These are phyloP conservation scores for Teunomyces stri DNA, from an alignment of 805 yeast species.

Conservation along the genomic window DNA sequence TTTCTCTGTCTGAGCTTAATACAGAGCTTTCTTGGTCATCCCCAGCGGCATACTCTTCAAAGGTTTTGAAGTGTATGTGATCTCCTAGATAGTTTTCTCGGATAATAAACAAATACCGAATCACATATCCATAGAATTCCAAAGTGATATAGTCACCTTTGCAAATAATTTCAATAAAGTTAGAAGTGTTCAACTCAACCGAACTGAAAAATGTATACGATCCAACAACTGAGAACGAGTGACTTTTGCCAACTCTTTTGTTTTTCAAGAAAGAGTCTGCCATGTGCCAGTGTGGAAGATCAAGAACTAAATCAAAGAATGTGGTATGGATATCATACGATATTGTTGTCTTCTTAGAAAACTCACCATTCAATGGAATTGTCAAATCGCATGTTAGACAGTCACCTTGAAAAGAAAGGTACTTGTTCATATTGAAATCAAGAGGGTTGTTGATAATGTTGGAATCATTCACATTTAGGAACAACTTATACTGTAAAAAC, in stretches of 20 bases:
- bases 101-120: conserved; percentile 70
- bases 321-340: conserved; percentile 55
- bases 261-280: conserved; percentile 62
- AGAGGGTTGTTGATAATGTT: conserved; percentile 88
- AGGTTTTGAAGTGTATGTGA: conserved; percentile 73
- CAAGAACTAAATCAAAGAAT: conserved; percentile 57
- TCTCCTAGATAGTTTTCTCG: conserved; percentile 92
- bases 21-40: conserved; percentile 5
- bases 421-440: conserved; percentile 78
- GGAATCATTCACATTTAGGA: conserved; percentile 77
- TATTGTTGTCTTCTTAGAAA: conserved; percentile 50
- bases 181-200: conserved; percentile 65
- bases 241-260: conserved; percentile 63
- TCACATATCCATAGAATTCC: conserved; percentile 73
- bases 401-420: conserved; percentile 69
- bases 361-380: conserved; percentile 60
- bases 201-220: conserved; percentile 59
- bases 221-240: conserved; percentile 60
- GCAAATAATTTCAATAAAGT: conserved; percentile 64
- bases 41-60: conserved; percentile 68
- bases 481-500: conserved; percentile 54
- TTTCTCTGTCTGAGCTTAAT: background rate
- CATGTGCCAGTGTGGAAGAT: conserved; percentile 93
- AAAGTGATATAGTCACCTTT: conserved; percentile 65
- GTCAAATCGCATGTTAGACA: conserved; percentile 43